Conservation (phyloP, 2,329 filamentous ascomycete genomes). For the Emmonsia crescens region DNA sequence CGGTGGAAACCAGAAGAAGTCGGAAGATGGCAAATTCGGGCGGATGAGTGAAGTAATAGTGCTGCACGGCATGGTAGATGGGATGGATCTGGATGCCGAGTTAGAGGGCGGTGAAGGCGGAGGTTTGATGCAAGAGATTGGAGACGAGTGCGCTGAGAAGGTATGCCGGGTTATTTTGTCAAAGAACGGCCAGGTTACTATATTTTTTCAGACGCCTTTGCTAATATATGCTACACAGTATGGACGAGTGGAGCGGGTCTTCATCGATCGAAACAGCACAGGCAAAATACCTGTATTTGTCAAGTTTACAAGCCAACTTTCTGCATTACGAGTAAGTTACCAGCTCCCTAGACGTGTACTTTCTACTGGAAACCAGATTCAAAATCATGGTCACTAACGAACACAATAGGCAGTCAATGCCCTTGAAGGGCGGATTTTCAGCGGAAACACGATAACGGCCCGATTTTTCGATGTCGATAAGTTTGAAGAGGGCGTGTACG, state of each 20-base stretch:
- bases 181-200: conserved; percentile 1
- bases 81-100: conserved; percentile 70
- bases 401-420: conserved; percentile 67
- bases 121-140: conserved; percentile 81
- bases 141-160: conserved; percentile 81
- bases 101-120: conserved; percentile 51
- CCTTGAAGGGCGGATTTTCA: conserved; percentile 76
- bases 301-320: conserved; percentile 78
- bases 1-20: conserved; percentile 54
- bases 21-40: conserved; percentile 50
- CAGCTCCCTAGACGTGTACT: background rate
- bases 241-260: conserved; percentile 68
- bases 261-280: conserved; percentile 53
- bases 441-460: conserved; percentile 72
- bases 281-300: conserved; percentile 65
- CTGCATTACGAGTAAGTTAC: conserved; percentile 63
- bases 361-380: background rate
- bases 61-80: conserved; percentile 73
- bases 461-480: conserved; percentile 71
- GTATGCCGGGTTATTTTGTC: conserved; percentile 25
- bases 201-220: background rate
- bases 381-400: conserved; percentile 5
- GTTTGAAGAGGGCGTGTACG: conserved; percentile 60
- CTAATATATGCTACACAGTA: conserved; percentile 44
- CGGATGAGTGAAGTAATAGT: conserved; percentile 73